Percentiles rank a stretch among this genome's conserved stretches.
Evolutionary conservation across 768 basidiomycete species (phyloP).

Genomic region (Floccularia luteovirens): DNA sequence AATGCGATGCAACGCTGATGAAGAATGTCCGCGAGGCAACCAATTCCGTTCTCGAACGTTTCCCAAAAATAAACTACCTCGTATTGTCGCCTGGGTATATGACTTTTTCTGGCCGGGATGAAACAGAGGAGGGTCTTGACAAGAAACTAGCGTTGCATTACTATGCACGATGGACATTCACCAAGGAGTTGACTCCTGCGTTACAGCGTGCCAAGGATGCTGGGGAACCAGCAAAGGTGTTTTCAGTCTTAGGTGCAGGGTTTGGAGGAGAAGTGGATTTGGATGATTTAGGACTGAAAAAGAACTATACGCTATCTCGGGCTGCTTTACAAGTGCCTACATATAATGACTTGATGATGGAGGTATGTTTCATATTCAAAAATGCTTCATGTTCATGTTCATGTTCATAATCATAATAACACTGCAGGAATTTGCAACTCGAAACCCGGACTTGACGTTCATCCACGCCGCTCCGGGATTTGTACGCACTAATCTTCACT

Average conservation of each 20-base stretch:
- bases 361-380: slow-evolving; percentile 20
- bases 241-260: slow-evolving; percentile 31
- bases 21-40: slow-evolving; percentile 27
- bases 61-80: slow-evolving; percentile 44
- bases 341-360: slow-evolving; percentile 42
- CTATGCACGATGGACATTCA: slow-evolving; percentile 44
- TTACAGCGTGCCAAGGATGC: slow-evolving; percentile 31
- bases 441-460: slow-evolving; percentile 28
- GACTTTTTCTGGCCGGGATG: slow-evolving; percentile 25
- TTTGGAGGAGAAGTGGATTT: slow-evolving; percentile 25
- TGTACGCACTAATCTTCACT: slow-evolving; percentile 24
- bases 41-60: slow-evolving; percentile 18
- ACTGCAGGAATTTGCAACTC: slow-evolving; percentile 24
- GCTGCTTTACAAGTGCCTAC: slow-evolving; percentile 23
- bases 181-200: slow-evolving; percentile 32
- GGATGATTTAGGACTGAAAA: slow-evolving; percentile 39
- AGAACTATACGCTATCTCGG: slow-evolving; percentile 22
- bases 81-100: slow-evolving; percentile 36
- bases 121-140: slow-evolving; percentile 24
- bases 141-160: slow-evolving; percentile 33
- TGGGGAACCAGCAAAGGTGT: slow-evolving; percentile 40
- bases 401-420: slow-evolving; percentile 1
- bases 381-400: neutral
- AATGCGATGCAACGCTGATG: slow-evolving; percentile 38
- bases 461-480: slow-evolving; percentile 29